Evolutionary conservation across 2,329 filamentous ascomycete species (phyloP).

Genomic region (Sporothrix globosa): DNA sequence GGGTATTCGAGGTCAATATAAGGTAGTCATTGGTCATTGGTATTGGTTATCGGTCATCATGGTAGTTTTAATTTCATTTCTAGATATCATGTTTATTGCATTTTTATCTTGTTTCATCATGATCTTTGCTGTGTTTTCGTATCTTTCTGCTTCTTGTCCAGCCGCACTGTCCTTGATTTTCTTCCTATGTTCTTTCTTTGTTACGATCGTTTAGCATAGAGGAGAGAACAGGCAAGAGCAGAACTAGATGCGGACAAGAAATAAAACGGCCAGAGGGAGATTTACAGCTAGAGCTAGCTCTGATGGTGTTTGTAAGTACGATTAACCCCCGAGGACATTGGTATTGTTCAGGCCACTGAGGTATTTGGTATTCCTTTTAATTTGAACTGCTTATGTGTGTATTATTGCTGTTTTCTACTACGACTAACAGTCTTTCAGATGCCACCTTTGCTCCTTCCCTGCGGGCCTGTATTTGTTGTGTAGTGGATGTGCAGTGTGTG

Average conservation of each 20-base stretch:
- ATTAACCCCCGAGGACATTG: no score
- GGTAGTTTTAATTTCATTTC: background rate
- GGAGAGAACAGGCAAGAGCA: background rate
- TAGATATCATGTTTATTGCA: no score
- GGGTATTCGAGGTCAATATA: background rate
- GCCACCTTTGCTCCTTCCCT: background rate
- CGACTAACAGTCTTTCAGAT: no score
- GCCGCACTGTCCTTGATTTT: background rate
- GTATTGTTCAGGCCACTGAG: no score
- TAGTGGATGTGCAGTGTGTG: background rate
- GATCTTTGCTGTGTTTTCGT: background rate
- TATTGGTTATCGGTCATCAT: slow-evolving; percentile 20
- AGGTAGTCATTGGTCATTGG: slow-evolving; percentile 19
- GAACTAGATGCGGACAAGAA: background rate
- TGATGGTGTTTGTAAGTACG: no score
- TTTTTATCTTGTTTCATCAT: background rate
- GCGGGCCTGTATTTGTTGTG: background rate
- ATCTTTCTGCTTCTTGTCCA: background rate
- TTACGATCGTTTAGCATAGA: background rate
- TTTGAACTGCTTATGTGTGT: no score
- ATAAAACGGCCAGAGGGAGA: no score
- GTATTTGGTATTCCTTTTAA: no score
- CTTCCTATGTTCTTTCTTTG: background rate
- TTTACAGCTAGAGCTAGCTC: no score
- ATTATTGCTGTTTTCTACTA: no score